Conservation (phyloP, 2,329 filamentous ascomycete genomes). For the Dactylellina cionopaga region DNA sequence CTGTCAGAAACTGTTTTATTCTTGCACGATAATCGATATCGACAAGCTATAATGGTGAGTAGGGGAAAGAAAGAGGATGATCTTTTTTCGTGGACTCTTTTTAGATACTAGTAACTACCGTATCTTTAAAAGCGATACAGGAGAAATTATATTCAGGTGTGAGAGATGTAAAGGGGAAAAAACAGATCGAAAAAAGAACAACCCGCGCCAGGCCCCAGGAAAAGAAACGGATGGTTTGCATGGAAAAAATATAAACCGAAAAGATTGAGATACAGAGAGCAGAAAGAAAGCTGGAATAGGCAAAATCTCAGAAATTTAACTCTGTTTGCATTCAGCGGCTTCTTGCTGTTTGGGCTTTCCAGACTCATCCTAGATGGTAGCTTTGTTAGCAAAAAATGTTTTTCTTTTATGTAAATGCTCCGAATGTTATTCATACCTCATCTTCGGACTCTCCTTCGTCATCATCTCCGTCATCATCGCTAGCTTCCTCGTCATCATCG, state of each 20-base stretch:
- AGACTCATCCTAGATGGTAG: slow-evolving; percentile 76
- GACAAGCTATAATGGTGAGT: neutral
- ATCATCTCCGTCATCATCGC: slow-evolving; percentile 78
- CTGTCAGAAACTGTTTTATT: neutral
- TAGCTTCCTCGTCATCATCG: slow-evolving; percentile 87
- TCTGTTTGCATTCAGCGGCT: slow-evolving; percentile 97
- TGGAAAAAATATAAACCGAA: slow-evolving; percentile 48
- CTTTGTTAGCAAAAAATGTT: no score
- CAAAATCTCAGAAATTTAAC: slow-evolving; percentile 66
- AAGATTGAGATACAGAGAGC: slow-evolving; percentile 57
- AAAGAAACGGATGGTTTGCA: slow-evolving; percentile 54
- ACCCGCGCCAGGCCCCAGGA: slow-evolving; percentile 57
- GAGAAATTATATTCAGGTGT: slow-evolving; percentile 45
- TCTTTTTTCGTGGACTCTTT: slow-evolving; percentile 43
- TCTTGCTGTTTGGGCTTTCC: slow-evolving; percentile 84
- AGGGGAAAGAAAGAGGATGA: neutral
- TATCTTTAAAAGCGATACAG: slow-evolving; percentile 18
- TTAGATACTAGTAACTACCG: slow-evolving; percentile 29
- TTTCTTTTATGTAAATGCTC: neutral
- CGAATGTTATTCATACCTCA: slow-evolving; percentile 67
- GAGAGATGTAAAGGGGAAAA: slow-evolving; percentile 23
- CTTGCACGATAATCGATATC: neutral
- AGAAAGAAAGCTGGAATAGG: slow-evolving; percentile 55
- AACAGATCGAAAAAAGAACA: slow-evolving; percentile 50
- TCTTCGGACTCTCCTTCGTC: slow-evolving; percentile 84